A percentile compares a stretch with the other conserved stretches of the same genome.
phyloP scores from a whole-genome alignment of 2,329 filamentous ascomycete species.

The Fusarium multiceps region DNA sequence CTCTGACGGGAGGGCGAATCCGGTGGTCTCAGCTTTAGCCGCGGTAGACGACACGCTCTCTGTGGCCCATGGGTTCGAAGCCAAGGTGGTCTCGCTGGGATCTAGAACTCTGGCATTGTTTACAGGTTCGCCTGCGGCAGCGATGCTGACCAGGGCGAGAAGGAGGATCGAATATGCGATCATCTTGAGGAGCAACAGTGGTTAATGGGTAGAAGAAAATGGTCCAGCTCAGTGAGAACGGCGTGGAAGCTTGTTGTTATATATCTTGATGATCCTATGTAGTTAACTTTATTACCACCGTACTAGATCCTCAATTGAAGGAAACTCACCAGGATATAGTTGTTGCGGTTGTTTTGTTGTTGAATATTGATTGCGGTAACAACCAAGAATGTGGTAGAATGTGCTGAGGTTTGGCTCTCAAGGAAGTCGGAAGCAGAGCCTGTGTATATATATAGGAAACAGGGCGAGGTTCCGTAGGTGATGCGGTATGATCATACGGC shows the following conservation, averaged over 20 bases:
- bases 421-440: neutral
- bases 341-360: neutral
- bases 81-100: neutral
- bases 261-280: neutral
- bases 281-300: no score
- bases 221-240: fast-evolving
- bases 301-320: no score
- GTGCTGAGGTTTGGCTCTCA: neutral
- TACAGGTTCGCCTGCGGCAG: neutral
- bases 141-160: fast-evolving
- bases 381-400: fast-evolving
- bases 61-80: neutral
- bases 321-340: neutral
- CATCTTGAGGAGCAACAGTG: neutral
- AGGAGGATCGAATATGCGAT: neutral
- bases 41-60: neutral
- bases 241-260: neutral
- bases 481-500: fast-evolving
- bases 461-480: fast-evolving
- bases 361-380: neutral
- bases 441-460: neutral
- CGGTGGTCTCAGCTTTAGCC: neutral
- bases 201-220: fast-evolving
- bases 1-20: neutral
- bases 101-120: neutral